Conservation (phyloP, 164 flowering plant genomes). For the Protea cynaroides region DNA sequence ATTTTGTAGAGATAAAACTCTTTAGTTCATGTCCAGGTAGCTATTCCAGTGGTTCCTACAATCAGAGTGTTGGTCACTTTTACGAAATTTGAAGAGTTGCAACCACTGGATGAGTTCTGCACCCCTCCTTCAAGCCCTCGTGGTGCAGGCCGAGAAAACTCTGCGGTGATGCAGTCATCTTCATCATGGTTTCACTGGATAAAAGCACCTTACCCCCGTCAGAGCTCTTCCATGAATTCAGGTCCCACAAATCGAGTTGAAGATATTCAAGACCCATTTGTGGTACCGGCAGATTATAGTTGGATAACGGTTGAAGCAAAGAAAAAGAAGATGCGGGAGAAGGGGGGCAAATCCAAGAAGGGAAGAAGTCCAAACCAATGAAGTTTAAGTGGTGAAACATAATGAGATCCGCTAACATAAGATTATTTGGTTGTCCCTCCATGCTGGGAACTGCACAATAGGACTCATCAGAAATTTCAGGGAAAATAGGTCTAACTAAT, state of each 20-base stretch:
- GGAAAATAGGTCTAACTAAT: background rate
- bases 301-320: constrained; percentile 83
- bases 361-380: constrained; percentile 36
- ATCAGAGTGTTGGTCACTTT: constrained; percentile 88
- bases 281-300: constrained; percentile 65
- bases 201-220: constrained; percentile 54
- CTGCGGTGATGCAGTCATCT: constrained; percentile 33
- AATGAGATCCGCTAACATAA: background rate
- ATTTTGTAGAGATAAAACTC: no score
- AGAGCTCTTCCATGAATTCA: constrained; percentile 33
- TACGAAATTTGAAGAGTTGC: constrained; percentile 84
- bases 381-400: constrained; percentile 2
- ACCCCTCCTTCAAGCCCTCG: constrained; percentile 91
- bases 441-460: background rate
- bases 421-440: background rate
- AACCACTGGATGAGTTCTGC: constrained; percentile 75
- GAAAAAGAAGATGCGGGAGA: constrained; percentile 86
- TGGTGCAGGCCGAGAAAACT: constrained; percentile 42
- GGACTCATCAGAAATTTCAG: background rate
- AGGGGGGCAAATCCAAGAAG: constrained; percentile 57
- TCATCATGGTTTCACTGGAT: constrained; percentile 96
- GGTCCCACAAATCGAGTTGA: constrained; percentile 58
- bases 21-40: constrained; percentile 69
- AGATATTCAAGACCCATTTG: constrained; percentile 72
- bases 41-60: constrained; percentile 95